Evolutionary conservation across 2,329 filamentous ascomycete genomes (phyloP).

Genomic region (Aspergillus melleus): DNA sequence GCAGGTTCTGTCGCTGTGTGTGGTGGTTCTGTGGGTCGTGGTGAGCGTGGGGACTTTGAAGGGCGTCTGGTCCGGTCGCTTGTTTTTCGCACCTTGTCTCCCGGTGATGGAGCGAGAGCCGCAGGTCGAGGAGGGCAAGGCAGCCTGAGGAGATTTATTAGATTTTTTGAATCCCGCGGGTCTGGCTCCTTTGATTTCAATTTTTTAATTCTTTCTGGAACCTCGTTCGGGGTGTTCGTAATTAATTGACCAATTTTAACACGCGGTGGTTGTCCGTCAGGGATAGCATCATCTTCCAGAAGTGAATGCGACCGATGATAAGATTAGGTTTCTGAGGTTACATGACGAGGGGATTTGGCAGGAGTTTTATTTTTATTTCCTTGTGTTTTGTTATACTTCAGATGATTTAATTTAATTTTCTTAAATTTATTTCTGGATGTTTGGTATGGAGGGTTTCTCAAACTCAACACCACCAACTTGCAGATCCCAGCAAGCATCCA

Average conservation of each 20-base stretch:
- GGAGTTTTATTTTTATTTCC: constrained; percentile 3
- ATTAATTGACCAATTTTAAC: no score
- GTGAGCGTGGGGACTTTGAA: constrained; percentile 52
- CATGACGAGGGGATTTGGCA: not conserved
- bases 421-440: not conserved
- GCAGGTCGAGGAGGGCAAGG: constrained; percentile 18
- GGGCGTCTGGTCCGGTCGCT: constrained; percentile 48
- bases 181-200: not conserved
- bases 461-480: no score
- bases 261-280: no score
- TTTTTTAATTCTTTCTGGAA: not conserved
- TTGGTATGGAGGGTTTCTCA: no score
- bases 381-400: constrained; percentile 1
- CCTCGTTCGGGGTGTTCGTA: no score
- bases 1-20: constrained; percentile 2
- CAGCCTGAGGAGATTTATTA: constrained; percentile 14
- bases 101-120: constrained; percentile 31
- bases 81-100: constrained; percentile 59
- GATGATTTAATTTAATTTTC: constrained; percentile 1
- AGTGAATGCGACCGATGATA: constrained; percentile 2
- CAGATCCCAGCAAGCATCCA: no score
- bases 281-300: not conserved
- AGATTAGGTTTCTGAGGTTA: constrained; percentile 7
- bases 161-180: not conserved
- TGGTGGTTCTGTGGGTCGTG: constrained; percentile 34